These are phyloP conservation scores for Suhomyces taliae DNA, from an alignment of 1,139 yeast genomes.

Conservation along the genomic window DNA sequence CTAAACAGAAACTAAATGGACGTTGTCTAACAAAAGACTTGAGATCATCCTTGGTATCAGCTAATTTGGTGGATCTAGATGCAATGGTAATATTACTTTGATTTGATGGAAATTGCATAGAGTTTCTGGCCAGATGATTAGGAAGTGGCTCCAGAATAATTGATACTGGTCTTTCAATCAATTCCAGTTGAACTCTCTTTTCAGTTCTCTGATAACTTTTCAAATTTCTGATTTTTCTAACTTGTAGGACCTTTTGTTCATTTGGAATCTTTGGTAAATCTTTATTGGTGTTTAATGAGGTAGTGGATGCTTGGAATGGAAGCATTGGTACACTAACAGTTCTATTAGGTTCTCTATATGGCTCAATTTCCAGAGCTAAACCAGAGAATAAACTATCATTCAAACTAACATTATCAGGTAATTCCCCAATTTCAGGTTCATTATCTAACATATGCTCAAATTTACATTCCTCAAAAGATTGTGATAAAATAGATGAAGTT, in stretches of 20 bases:
- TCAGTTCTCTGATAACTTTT: slow-evolving; percentile 10
- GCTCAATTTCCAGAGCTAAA: slow-evolving; percentile 5
- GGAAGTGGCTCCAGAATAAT: neutral
- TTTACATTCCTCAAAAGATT: neutral
- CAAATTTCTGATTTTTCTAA: slow-evolving; percentile 13
- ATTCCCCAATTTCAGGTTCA: slow-evolving; percentile 5
- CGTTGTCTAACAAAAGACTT: slow-evolving; percentile 26
- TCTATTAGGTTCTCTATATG: slow-evolving; percentile 4
- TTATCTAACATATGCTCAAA: slow-evolving; percentile 1
- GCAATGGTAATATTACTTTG: slow-evolving; percentile 6
- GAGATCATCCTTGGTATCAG: slow-evolving; percentile 19
- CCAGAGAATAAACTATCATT: slow-evolving; percentile 12
- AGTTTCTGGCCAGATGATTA: slow-evolving; percentile 4
- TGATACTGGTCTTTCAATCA: neutral
- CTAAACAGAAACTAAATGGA: slow-evolving; percentile 37
- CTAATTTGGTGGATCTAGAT: slow-evolving; percentile 2
- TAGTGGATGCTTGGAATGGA: neutral
- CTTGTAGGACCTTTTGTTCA: slow-evolving; percentile 1
- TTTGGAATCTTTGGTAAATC: slow-evolving; percentile 9
- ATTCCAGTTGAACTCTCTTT: neutral
- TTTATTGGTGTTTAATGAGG: slow-evolving; percentile 8
- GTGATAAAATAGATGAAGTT: slow-evolving; percentile 4
- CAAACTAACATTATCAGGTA: slow-evolving; percentile 7
- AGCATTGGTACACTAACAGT: slow-evolving; percentile 8
- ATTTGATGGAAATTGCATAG: slow-evolving; percentile 4